A percentile compares a stretch with the other conserved stretches of the same genome.
Conservation (phyloP, 352 stramenopile species). For the Stephanocyclus meneghinianus region DNA sequence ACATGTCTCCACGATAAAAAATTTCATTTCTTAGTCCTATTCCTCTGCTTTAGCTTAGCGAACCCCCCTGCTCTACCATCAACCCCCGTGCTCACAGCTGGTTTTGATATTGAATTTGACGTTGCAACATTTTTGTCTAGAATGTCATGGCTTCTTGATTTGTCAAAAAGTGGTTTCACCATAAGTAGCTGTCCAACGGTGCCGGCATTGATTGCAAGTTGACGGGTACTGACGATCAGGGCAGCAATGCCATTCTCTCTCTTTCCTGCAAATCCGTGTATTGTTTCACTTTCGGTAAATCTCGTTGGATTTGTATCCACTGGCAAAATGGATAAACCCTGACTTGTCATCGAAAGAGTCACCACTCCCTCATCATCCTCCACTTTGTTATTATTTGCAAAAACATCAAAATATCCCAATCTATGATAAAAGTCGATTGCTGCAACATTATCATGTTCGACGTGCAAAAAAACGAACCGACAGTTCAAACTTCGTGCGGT, state of each 20-base stretch:
- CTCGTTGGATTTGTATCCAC: neutral
- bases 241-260: neutral
- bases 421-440: slow-evolving; percentile 13
- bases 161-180: slow-evolving; percentile 37
- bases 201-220: slow-evolving; percentile 43
- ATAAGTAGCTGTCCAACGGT: slow-evolving; percentile 45
- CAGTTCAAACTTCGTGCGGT: neutral
- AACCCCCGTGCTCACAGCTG: neutral
- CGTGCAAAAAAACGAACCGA: slow-evolving; percentile 12
- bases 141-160: neutral
- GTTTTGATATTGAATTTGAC: neutral
- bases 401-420: slow-evolving; percentile 6
- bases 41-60: neutral
- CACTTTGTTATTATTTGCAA: neutral
- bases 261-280: neutral
- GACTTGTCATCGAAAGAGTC: neutral
- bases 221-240: neutral
- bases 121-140: no score
- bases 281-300: neutral
- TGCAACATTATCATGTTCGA: slow-evolving; percentile 4
- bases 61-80: neutral
- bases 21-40: neutral
- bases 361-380: neutral
- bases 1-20: no score
- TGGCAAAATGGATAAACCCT: neutral